Conservation (phyloP, 495 filamentous ascomycete species). For the Pseudevernia furfuracea region DNA sequence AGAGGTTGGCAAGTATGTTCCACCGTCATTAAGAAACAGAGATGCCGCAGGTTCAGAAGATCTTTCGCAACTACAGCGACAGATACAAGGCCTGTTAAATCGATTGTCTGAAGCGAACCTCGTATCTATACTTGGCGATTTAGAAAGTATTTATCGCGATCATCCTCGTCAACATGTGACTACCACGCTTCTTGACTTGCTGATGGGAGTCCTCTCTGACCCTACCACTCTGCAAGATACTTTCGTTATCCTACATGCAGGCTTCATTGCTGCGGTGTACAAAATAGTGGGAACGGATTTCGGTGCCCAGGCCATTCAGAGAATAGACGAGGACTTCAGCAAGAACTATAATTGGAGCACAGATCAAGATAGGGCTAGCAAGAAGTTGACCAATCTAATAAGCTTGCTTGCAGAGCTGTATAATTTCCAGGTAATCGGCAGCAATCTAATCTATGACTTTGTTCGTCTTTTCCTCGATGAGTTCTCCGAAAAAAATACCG, state of each 20-base stretch:
- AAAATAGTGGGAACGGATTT: conserved; percentile 80
- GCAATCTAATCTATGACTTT: conserved; percentile 81
- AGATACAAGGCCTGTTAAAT: conserved; percentile 84
- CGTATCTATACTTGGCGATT: conserved; percentile 66
- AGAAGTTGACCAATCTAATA: conserved; percentile 71
- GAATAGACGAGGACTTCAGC: conserved; percentile 63
- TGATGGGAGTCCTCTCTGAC: conserved; percentile 71
- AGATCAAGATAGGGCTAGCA: conserved; percentile 42
- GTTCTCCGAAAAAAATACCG: conserved; percentile 83
- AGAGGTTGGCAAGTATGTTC: conserved; percentile 65
- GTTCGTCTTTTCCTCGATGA: conserved; percentile 66
- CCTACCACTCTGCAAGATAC: conserved; percentile 70
- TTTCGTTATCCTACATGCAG: conserved; percentile 82
- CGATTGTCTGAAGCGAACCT: conserved; percentile 86
- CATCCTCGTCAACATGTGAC: conserved; percentile 80
- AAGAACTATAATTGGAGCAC: conserved; percentile 39
- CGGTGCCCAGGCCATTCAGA: conserved; percentile 74
- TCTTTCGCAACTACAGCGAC: conserved; percentile 61
- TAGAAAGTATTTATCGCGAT: conserved; percentile 73
- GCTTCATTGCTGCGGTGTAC: conserved; percentile 81
- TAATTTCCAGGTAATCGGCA: conserved; percentile 80
- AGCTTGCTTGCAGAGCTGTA: conserved; percentile 82
- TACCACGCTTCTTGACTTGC: conserved; percentile 61
- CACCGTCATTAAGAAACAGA: conserved; percentile 69
- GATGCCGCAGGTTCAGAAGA: conserved; percentile 57